Conservation (phyloP, 1,284 basidiomycete species). For the Pseudozyma hubeiensis region DNA sequence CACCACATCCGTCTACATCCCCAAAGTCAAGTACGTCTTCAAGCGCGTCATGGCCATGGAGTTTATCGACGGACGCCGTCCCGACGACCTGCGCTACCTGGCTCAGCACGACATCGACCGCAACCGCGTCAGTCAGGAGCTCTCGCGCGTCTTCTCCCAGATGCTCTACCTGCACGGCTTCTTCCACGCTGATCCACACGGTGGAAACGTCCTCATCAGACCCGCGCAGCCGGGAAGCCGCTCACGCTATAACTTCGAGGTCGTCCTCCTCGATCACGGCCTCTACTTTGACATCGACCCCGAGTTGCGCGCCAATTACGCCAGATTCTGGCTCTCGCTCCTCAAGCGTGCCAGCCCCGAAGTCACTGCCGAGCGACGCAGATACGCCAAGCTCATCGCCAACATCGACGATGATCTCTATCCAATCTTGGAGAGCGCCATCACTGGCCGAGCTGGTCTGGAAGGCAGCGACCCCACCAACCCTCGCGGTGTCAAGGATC, state of each 20-base stretch:
- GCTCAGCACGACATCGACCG: constrained; percentile 87
- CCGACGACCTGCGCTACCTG: constrained; percentile 89
- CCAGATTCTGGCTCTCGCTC: constrained; percentile 66
- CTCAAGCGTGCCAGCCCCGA: constrained; percentile 60
- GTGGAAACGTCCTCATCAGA: constrained; percentile 87
- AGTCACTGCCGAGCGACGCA: constrained; percentile 58
- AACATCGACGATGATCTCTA: constrained; percentile 68
- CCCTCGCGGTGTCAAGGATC: constrained; percentile 61
- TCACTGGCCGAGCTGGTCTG: constrained; percentile 65
- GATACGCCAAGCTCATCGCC: constrained; percentile 64
- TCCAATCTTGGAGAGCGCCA: constrained; percentile 66
- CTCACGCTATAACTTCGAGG: constrained; percentile 66
- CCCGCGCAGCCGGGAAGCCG: constrained; percentile 53
- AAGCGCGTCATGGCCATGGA: constrained; percentile 95
- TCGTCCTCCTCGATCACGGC: constrained; percentile 67
- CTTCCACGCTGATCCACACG: constrained; percentile 67
- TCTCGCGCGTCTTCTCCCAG: constrained; percentile 80
- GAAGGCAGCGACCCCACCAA: constrained; percentile 66
- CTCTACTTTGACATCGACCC: constrained; percentile 68
- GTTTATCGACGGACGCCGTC: constrained; percentile 83
- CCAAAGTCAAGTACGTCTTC: constrained; percentile 83
- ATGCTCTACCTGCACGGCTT: constrained; percentile 97
- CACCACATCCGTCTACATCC: constrained; percentile 82
- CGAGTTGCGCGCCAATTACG: constrained; percentile 65
- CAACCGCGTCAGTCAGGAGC: constrained; percentile 89